These are phyloP conservation scores for Pseudocercospora fuligena DNA, from an alignment of 2,329 filamentous ascomycete genomes.

Conservation along the genomic window DNA sequence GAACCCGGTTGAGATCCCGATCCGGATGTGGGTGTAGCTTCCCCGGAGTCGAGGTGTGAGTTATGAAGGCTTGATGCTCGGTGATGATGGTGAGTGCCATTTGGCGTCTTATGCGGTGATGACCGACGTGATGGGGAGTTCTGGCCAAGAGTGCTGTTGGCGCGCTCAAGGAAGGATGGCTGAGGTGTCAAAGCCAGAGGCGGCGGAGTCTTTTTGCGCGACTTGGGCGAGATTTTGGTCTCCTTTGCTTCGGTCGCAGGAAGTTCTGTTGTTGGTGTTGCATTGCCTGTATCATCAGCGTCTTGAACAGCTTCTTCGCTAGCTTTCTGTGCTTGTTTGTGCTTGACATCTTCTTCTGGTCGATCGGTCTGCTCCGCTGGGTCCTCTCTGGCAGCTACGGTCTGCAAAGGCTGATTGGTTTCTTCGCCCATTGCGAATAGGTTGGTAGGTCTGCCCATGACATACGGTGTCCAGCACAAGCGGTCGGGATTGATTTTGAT, in stretches of 20 bases:
- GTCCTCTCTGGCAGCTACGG: slow-evolving; percentile 79
- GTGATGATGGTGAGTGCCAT: slow-evolving; percentile 28
- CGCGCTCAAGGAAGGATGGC: slow-evolving; percentile 29
- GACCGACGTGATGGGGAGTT: slow-evolving; percentile 35
- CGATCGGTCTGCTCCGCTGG: slow-evolving; percentile 53
- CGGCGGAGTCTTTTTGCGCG: slow-evolving; percentile 34
- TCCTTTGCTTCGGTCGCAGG: slow-evolving; percentile 29
- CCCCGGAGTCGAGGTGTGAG: slow-evolving; percentile 26
- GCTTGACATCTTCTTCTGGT: slow-evolving; percentile 52
- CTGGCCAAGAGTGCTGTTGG: slow-evolving; percentile 10
- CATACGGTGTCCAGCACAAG: slow-evolving; percentile 93
- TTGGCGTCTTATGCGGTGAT: slow-evolving; percentile 41
- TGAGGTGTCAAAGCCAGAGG: slow-evolving; percentile 37
- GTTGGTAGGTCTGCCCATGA: slow-evolving; percentile 74
- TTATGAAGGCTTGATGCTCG: slow-evolving; percentile 17
- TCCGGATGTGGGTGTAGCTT: slow-evolving; percentile 32
- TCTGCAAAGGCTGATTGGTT: slow-evolving; percentile 62
- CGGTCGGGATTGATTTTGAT: slow-evolving; percentile 80
- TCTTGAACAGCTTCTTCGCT: slow-evolving; percentile 20
- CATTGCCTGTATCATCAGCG: slow-evolving; percentile 19
- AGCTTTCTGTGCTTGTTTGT: slow-evolving; percentile 42
- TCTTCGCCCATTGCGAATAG: slow-evolving; percentile 45
- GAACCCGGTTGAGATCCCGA: slow-evolving; percentile 37
- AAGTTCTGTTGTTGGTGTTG: slow-evolving; percentile 29
- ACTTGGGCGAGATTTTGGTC: slow-evolving; percentile 24